These are phyloP conservation scores for Berkeleyomyces basicola DNA, from an alignment of 2,329 filamentous ascomycete genomes.

Conservation along the genomic window DNA sequence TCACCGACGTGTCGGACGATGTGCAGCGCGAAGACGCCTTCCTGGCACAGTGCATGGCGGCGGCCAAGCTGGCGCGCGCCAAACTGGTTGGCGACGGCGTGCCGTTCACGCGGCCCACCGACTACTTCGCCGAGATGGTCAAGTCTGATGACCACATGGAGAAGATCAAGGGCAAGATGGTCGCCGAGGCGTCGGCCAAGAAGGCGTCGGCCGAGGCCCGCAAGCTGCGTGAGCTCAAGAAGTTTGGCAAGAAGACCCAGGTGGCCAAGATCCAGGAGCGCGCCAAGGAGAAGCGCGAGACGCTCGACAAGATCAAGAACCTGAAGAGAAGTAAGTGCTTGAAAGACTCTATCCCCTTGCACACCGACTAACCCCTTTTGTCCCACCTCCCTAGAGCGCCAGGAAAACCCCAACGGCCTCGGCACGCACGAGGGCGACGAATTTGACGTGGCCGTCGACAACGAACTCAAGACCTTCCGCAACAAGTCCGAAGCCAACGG, in stretches of 20 bases:
- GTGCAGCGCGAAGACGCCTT: constrained; percentile 83
- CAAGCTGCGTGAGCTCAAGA: constrained; percentile 88
- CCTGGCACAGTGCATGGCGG: constrained; percentile 74
- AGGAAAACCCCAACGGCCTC: constrained; percentile 45
- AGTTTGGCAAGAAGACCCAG: constrained; percentile 98
- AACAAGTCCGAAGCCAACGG: constrained; percentile 24
- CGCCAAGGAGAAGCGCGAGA: constrained; percentile 79
- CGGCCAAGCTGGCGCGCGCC: constrained; percentile 55
- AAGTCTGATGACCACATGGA: constrained; percentile 98
- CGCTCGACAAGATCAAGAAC: constrained; percentile 84
- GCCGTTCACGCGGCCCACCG: constrained; percentile 72
- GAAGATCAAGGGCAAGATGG: constrained; percentile 81
- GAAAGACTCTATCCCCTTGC: constrained; percentile 9
- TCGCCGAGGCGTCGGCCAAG: constrained; percentile 82
- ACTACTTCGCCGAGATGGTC: constrained; percentile 99
- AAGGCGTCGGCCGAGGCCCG: constrained; percentile 84
- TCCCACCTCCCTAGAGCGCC: constrained; percentile 49
- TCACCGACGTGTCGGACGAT: constrained; percentile 79
- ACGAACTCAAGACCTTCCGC: constrained; percentile 33
- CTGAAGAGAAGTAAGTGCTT: constrained; percentile 76
- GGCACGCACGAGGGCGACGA: constrained; percentile 64
- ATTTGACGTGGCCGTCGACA: constrained; percentile 78
- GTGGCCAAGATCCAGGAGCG: constrained; percentile 90
- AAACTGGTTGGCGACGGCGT: constrained; percentile 66
- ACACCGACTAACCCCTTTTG: constrained; percentile 16